These are phyloP conservation scores for Thamnidium elegans DNA, from an alignment of 192 early-diverging fungal genomes.

Conservation along the genomic window DNA sequence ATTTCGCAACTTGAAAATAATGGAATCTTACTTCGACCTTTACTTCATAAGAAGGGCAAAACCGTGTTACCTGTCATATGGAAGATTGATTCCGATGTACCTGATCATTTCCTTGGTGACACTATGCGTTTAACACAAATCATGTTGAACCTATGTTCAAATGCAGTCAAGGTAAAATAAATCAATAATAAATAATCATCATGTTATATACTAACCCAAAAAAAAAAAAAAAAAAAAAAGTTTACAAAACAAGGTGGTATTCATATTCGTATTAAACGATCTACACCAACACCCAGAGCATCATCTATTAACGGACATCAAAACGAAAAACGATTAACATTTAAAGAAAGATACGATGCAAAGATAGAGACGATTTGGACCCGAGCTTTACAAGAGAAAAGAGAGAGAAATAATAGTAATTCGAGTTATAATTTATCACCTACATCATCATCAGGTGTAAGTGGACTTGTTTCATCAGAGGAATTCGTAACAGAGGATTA, in stretches of 20 bases:
- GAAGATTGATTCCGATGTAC: slow-evolving; percentile 49
- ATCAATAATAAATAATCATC: neutral
- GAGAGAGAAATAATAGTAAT: neutral
- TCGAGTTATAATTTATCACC: too few relatives aligned
- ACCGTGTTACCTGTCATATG: slow-evolving; percentile 45
- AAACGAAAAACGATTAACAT: slow-evolving; percentile 13
- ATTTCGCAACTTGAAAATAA: slow-evolving; percentile 21
- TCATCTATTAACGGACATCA: neutral
- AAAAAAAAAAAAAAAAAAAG: too few relatives aligned
- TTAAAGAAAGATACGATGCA: slow-evolving; percentile 35
- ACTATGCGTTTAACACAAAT: slow-evolving; percentile 50
- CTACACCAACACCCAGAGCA: slow-evolving; percentile 21
- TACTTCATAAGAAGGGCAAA: slow-evolving; percentile 19
- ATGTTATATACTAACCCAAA: neutral
- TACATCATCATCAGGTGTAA: too few relatives aligned
- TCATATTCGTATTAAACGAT: slow-evolving; percentile 31
- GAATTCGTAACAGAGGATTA: neutral
- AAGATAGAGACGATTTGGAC: slow-evolving; percentile 34
- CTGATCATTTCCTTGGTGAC: slow-evolving; percentile 49
- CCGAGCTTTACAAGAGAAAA: slow-evolving; percentile 21
- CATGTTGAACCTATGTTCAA: slow-evolving; percentile 50
- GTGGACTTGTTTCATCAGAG: slow-evolving; percentile 11
- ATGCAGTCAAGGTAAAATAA: slow-evolving; percentile 49
- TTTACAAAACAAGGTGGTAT: slow-evolving; percentile 37
- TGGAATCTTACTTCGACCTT: slow-evolving; percentile 10